phyloP scores from a whole-genome alignment of 1,284 basidiomycete genomes.

The Wallemia ichthyophaga region DNA sequence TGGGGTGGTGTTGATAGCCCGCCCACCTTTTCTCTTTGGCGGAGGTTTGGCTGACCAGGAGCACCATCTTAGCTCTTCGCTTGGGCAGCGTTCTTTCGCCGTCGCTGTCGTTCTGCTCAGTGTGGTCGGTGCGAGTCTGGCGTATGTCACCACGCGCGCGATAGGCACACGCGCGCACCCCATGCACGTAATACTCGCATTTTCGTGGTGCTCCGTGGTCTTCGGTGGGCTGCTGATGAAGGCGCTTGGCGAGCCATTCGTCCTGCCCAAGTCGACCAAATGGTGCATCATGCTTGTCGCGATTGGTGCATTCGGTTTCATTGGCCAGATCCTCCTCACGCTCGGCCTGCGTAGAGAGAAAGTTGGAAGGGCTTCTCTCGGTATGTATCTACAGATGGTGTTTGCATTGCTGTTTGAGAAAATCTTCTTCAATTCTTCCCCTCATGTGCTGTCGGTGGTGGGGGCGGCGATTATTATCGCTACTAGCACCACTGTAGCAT shows the following conservation, averaged over 20 bases:
- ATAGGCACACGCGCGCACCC: background rate
- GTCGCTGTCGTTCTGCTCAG: background rate
- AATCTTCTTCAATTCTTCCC: background rate
- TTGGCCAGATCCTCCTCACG: background rate
- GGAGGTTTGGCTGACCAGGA: too few species aligned
- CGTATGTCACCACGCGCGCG: background rate
- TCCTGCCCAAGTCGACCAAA: background rate
- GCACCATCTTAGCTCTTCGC: too few species aligned
- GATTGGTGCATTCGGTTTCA: background rate
- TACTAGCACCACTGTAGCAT: background rate
- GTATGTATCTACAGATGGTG: background rate
- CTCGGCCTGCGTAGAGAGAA: background rate
- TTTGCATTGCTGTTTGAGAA: background rate
- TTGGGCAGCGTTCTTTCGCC: too few species aligned
- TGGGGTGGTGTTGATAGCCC: background rate
- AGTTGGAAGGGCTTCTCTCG: background rate
- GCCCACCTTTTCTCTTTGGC: constrained; percentile 1
- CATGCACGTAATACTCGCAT: background rate
- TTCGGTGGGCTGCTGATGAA: background rate
- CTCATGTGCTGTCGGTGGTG: background rate
- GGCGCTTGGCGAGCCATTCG: background rate
- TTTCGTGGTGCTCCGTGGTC: background rate
- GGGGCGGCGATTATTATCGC: background rate
- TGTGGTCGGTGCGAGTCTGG: background rate
- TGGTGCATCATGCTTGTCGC: background rate